These are phyloP conservation scores for Guadua angustifolia DNA, from an alignment of 176 grass and related monocot genomes.

Conservation along the genomic window DNA sequence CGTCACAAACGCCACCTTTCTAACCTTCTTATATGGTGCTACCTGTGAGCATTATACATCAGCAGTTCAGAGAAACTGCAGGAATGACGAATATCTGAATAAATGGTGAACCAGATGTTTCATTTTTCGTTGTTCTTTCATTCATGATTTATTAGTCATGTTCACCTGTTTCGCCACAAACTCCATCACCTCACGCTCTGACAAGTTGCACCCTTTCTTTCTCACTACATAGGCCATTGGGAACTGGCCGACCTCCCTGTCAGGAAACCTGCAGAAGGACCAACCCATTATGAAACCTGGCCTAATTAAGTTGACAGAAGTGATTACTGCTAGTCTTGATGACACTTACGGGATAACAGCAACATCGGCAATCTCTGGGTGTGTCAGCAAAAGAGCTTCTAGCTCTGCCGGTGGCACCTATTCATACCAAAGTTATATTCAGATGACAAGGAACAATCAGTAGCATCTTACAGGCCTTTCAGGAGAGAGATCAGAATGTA, in stretches of 20 bases:
- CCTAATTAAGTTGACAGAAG: not conserved
- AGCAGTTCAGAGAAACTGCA: slow-evolving; percentile 27
- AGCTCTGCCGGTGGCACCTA: slow-evolving; percentile 91
- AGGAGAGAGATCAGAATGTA: not conserved
- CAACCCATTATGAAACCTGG: not conserved
- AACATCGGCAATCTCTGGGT: slow-evolving; percentile 65
- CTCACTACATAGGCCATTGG: slow-evolving; percentile 87
- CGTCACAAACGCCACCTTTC: slow-evolving; percentile 71
- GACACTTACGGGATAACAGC: slow-evolving; percentile 81
- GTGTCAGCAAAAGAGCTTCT: slow-evolving; percentile 82
- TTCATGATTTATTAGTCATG: not conserved
- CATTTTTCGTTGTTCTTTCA: not conserved
- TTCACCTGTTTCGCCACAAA: slow-evolving; percentile 81
- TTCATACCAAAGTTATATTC: not conserved
- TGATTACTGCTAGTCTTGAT: not conserved
- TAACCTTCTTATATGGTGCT: slow-evolving; percentile 91
- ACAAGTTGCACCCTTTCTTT: slow-evolving; percentile 71
- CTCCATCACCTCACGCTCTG: slow-evolving; percentile 64
- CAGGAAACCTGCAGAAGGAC: slow-evolving; percentile 68
- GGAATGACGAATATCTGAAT: not conserved
- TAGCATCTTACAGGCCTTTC: not conserved
- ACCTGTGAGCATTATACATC: slow-evolving; percentile 48
- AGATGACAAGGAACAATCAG: not conserved
- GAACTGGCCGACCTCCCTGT: slow-evolving; percentile 77
- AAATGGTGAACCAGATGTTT: not conserved